Evolutionary conservation across 768 basidiomycete species (phyloP).

Genomic region (Rhizopogon vulgaris): DNA sequence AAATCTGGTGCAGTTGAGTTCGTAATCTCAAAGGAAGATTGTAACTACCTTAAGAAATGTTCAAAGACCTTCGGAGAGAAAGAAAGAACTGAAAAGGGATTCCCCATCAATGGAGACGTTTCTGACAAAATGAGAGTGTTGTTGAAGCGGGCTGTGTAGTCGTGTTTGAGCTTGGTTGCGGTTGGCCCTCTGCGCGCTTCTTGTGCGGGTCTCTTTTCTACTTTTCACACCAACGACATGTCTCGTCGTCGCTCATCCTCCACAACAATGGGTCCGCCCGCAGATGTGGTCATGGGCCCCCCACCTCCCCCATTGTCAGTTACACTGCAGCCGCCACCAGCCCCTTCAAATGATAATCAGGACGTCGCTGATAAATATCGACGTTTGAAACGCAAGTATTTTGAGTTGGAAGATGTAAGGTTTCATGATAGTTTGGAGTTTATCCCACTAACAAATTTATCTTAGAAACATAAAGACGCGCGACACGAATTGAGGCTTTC

Average conservation of each 20-base stretch:
- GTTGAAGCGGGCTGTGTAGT: constrained; percentile 20
- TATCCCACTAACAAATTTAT: constrained; percentile 16
- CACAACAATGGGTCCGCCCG: constrained; percentile 32
- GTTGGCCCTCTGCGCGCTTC: constrained; percentile 15
- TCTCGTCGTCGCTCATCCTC: constrained; percentile 17
- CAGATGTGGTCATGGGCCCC: constrained; percentile 48
- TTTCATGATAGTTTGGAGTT: not conserved
- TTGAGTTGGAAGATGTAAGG: constrained; percentile 66
- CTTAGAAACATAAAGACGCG: constrained; percentile 55
- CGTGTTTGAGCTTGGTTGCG: constrained; percentile 29
- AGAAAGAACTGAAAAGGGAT: not conserved
- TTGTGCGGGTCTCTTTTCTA: constrained; percentile 10
- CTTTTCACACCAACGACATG: constrained; percentile 23
- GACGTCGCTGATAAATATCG: constrained; percentile 58
- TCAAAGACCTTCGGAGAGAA: not conserved
- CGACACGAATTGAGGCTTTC: constrained; percentile 51
- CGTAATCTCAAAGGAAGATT: not conserved
- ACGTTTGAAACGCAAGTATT: constrained; percentile 58
- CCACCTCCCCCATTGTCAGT: constrained; percentile 30
- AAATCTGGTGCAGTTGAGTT: not conserved
- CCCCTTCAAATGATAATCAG: constrained; percentile 30
- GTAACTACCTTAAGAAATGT: not conserved
- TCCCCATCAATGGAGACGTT: not conserved
- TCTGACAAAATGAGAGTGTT: not conserved
- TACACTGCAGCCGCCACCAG: constrained; percentile 21